phyloP scores from a whole-genome alignment of 768 basidiomycete genomes.

The Suillus placidus region DNA sequence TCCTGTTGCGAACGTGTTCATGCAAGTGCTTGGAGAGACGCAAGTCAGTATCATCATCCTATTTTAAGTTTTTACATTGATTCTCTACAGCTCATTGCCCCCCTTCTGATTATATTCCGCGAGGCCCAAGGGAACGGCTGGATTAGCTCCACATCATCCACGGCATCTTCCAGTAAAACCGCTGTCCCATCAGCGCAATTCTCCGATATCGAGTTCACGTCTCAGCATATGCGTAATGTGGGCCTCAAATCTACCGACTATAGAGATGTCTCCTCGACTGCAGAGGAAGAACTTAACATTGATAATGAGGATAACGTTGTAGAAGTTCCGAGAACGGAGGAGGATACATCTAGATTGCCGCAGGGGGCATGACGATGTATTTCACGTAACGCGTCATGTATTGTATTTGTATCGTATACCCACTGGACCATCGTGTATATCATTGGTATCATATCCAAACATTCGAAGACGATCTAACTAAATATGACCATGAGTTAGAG shows the following conservation, averaged over 20 bases:
- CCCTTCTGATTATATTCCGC: conserved; percentile 41
- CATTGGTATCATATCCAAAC: not conserved
- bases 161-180: conserved; percentile 3
- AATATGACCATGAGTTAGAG: too few species aligned
- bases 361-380: not conserved
- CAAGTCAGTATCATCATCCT: conserved; percentile 26
- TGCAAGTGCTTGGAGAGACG: conserved; percentile 38
- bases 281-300: not conserved
- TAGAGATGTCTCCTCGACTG: not conserved
- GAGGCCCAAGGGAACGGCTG: conserved; percentile 42
- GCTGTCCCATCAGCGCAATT: conserved; percentile 20
- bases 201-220: conserved; percentile 29
- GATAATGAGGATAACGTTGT: not conserved
- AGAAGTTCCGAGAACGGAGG: conserved; percentile 1
- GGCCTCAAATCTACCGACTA: not conserved
- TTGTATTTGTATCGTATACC: not conserved
- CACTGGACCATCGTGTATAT: not conserved
- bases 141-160: conserved; percentile 24
- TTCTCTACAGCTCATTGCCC: conserved; percentile 36
- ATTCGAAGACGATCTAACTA: too few species aligned
- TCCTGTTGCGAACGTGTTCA: conserved; percentile 34
- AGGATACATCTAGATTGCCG: not conserved
- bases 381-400: not conserved
- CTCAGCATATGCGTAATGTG: conserved; percentile 10
- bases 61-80: not conserved